phyloP scores from a whole-genome alignment of 148 eudicot species.

The Chenopodium album region DNA sequence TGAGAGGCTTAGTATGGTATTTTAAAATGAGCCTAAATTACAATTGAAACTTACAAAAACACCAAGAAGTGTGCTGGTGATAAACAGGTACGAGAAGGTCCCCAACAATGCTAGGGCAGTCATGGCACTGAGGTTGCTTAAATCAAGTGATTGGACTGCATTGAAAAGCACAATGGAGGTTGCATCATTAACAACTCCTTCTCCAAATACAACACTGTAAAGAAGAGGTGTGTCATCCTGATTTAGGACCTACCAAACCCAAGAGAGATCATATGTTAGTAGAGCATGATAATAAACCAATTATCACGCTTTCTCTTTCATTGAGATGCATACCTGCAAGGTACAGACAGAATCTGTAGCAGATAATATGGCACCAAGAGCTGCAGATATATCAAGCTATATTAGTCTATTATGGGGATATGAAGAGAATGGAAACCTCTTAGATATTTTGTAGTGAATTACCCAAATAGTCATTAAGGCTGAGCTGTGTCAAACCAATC shows the following conservation, averaged over 20 bases:
- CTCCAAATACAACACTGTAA: constrained; percentile 86
- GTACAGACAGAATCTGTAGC: constrained; percentile 97
- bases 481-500: constrained; percentile 49
- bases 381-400: constrained; percentile 37
- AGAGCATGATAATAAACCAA: constrained; percentile 1
- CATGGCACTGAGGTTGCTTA: constrained; percentile 43
- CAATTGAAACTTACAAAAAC: constrained; percentile 46
- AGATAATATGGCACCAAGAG: constrained; percentile 86
- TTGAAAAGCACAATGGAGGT: constrained; percentile 94
- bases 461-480: constrained; percentile 55
- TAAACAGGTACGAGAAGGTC: constrained; percentile 68
- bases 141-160: constrained; percentile 75
- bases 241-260: constrained; percentile 64
- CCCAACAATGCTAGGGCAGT: constrained; percentile 65
- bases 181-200: constrained; percentile 95
- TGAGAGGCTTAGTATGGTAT: not conserved
- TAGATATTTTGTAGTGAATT: not conserved
- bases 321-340: constrained; percentile 59
- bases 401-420: not conserved
- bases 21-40: not conserved
- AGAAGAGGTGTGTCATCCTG: constrained; percentile 94
- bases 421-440: not conserved
- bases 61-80: constrained; percentile 77
- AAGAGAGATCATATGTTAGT: constrained; percentile 14
- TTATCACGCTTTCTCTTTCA: constrained; percentile 3